A percentile compares a stretch with the other conserved stretches of the same genome.
These are phyloP conservation scores for Lolium multiflorum DNA, from an alignment of 176 grass and related monocot species.

Conservation along the genomic window DNA sequence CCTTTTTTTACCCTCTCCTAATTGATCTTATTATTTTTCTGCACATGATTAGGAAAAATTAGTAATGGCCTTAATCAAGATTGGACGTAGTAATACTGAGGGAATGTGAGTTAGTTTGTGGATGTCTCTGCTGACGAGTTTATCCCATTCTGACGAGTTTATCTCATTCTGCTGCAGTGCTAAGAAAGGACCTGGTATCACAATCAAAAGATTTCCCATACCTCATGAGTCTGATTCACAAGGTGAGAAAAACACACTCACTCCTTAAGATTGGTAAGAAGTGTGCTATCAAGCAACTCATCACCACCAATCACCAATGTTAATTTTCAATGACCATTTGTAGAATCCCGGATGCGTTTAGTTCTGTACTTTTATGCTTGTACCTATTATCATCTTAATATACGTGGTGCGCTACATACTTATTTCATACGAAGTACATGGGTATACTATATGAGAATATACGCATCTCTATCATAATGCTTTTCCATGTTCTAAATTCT, in stretches of 20 bases:
- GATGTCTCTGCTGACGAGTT: not conserved
- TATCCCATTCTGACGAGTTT: not conserved
- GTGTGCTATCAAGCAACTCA: not conserved
- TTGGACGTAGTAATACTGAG: not conserved
- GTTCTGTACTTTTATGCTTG: not conserved
- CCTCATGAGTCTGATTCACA: constrained; percentile 13
- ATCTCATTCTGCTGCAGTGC: constrained; percentile 7
- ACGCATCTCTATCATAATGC: not conserved
- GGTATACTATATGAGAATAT: not conserved
- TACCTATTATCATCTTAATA: not conserved
- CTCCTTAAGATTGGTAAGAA: not conserved
- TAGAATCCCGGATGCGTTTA: not conserved
- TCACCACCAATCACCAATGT: not conserved
- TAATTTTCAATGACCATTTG: constrained; percentile 13
- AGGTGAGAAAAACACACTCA: constrained; percentile 10
- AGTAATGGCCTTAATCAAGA: constrained; percentile 7
- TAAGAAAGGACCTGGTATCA: not conserved
- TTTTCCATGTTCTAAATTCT: constrained; percentile 2
- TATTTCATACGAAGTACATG: not conserved
- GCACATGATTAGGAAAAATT: not conserved
- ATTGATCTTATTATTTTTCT: not conserved
- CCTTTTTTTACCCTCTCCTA: not conserved
- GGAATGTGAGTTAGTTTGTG: not conserved
- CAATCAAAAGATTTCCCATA: not conserved
- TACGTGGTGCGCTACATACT: not conserved